A percentile compares a stretch with the other conserved stretches of the same genome.
These are phyloP conservation scores for Echria macrotheca DNA, from an alignment of 495 filamentous ascomycete genomes.

Conservation along the genomic window DNA sequence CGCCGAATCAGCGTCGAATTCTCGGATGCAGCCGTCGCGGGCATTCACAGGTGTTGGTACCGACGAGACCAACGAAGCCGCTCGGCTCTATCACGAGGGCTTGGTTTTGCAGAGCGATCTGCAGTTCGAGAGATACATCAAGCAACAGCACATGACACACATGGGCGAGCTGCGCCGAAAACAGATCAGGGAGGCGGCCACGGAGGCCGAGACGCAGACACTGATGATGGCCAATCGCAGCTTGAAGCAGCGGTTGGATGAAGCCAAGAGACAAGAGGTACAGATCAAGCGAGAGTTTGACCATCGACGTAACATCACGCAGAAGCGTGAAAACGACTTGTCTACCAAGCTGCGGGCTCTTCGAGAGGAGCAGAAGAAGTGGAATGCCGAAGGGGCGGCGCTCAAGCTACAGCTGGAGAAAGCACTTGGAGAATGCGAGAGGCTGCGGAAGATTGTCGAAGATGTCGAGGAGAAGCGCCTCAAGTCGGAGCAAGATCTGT, in stretches of 20 bases:
- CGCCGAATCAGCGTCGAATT: constrained; percentile 17
- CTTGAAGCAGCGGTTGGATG: constrained; percentile 61
- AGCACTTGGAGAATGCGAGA: constrained; percentile 47
- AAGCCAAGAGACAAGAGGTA: constrained; percentile 57
- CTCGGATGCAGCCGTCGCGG: constrained; percentile 13
- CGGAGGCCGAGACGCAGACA: constrained; percentile 71
- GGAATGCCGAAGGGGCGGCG: constrained; percentile 47
- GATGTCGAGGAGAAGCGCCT: constrained; percentile 58
- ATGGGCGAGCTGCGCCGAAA: constrained; percentile 65
- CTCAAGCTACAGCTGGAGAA: constrained; percentile 50
- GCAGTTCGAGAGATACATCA: constrained; percentile 70
- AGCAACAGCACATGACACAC: constrained; percentile 67
- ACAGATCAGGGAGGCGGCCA: constrained; percentile 62
- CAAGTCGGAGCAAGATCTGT: constrained; percentile 51
- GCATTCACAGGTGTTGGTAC: not conserved
- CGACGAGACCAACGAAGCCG: constrained; percentile 38
- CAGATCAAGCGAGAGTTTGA: constrained; percentile 61
- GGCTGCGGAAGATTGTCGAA: constrained; percentile 52
- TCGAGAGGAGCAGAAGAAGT: constrained; percentile 63
- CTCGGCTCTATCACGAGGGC: constrained; percentile 58
- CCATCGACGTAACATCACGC: constrained; percentile 56
- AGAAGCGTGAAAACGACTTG: constrained; percentile 66
- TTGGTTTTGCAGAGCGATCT: constrained; percentile 66
- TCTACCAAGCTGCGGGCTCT: constrained; percentile 52
- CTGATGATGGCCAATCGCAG: constrained; percentile 65